Percentiles rank a stretch among this genome's conserved stretches.
These are phyloP conservation scores for Syzygium aqueum DNA, from an alignment of 345 rosid species.

Conservation along the genomic window DNA sequence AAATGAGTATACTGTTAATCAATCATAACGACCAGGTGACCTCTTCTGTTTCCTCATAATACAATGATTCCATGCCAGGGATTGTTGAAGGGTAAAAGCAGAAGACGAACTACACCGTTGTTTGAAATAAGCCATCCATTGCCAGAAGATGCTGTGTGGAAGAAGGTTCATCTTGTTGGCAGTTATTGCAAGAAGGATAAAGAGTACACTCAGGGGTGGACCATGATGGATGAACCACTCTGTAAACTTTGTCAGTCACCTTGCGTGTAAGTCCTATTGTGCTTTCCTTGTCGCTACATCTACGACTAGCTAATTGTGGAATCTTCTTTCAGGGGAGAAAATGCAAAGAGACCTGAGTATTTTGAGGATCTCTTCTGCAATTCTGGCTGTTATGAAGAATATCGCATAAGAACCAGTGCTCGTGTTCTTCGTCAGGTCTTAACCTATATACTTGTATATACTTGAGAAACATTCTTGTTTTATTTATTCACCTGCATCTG, in stretches of 20 bases:
- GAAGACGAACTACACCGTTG: conserved; percentile 63
- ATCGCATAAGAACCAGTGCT: conserved; percentile 74
- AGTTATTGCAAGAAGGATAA: conserved; percentile 54
- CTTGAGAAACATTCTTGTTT: not conserved
- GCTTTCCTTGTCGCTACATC: not conserved
- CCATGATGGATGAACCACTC: conserved; percentile 58
- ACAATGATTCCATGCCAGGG: conserved; percentile 41
- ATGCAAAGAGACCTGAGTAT: conserved; percentile 73
- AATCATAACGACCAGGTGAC: not conserved
- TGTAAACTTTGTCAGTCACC: conserved; percentile 88
- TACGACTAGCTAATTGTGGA: not conserved
- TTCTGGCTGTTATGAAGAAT: conserved; percentile 78
- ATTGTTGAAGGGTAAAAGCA: conserved; percentile 82
- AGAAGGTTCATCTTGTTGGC: conserved; percentile 42
- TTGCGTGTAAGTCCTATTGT: conserved; percentile 53
- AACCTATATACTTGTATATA: not conserved
- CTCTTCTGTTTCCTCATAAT: not conserved
- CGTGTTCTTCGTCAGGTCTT: conserved; percentile 75
- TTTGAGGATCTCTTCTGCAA: conserved; percentile 94
- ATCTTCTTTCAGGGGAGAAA: conserved; percentile 43
- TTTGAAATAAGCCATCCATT: conserved; percentile 60
- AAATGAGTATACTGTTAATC: not conserved
- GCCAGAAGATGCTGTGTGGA: conserved; percentile 74
- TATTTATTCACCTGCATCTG: not conserved
- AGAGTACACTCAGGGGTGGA: conserved; percentile 84